Evolutionary conservation across 2,329 filamentous ascomycete genomes (phyloP).

Genomic region (Parastagonospora avenae): DNA sequence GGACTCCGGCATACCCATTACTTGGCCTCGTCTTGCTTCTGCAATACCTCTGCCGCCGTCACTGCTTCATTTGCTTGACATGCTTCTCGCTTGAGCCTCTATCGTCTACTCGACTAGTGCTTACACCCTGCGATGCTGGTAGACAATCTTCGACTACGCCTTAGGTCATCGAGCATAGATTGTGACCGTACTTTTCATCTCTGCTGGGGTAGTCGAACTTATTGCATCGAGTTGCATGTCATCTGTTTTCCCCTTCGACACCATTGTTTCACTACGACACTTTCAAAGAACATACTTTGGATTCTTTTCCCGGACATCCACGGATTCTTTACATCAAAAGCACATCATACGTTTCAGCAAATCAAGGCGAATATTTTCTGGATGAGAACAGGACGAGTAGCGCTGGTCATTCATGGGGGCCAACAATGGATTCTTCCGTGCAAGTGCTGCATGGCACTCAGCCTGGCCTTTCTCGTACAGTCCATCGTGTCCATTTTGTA

Average conservation of each 20-base stretch:
- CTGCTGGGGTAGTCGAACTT: too few relatives aligned
- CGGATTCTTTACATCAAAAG: not conserved
- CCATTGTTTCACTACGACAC: not conserved
- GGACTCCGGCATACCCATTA: not conserved
- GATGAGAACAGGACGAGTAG: too few relatives aligned
- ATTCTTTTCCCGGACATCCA: not conserved
- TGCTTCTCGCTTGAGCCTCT: constrained; percentile 12
- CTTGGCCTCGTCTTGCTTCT: not conserved
- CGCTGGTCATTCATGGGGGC: not conserved
- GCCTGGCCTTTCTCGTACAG: too few relatives aligned
- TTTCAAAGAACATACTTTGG: not conserved
- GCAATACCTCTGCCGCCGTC: constrained; percentile 4
- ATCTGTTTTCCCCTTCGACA: not conserved
- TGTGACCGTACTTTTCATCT: not conserved
- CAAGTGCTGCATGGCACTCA: too few relatives aligned
- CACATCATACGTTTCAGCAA: not conserved
- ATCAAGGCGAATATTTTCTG: not conserved
- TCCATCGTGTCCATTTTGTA: too few relatives aligned
- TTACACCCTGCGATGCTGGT: not conserved
- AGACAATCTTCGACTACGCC: not conserved
- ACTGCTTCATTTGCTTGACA: constrained; percentile 17
- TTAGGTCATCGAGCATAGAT: not conserved
- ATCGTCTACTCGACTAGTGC: not conserved
- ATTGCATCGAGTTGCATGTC: not conserved
- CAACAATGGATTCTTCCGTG: not conserved